These are phyloP conservation scores for Limtongozyma cylindracea DNA, from an alignment of 805 yeast species.

Conservation along the genomic window DNA sequence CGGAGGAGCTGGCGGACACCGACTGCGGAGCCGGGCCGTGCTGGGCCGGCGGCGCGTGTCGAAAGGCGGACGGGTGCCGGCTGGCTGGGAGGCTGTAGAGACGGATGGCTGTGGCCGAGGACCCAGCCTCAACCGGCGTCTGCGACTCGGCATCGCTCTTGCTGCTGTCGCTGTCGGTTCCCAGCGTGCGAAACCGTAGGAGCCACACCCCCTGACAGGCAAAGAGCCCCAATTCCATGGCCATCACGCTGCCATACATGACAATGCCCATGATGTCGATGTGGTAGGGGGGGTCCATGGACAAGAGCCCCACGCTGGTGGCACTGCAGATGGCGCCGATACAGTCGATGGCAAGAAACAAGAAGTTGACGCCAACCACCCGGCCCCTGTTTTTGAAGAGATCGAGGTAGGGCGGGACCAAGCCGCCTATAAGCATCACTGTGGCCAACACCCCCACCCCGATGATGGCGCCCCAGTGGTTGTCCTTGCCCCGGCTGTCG, in stretches of 20 bases:
- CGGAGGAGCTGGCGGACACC: no score
- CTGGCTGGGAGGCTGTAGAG: no score
- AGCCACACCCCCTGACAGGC: slow-evolving; percentile 20
- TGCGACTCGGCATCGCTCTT: no score
- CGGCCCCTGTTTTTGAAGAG: slow-evolving; percentile 54
- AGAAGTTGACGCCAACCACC: slow-evolving; percentile 74
- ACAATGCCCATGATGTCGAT: slow-evolving; percentile 57
- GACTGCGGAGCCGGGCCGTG: no score
- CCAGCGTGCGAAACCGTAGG: no score
- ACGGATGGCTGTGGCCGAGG: no score
- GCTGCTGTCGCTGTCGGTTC: no score
- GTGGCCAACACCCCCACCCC: slow-evolving; percentile 72
- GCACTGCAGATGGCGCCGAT: slow-evolving; percentile 62
- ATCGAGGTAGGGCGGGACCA: slow-evolving; percentile 78
- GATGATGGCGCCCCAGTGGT: slow-evolving; percentile 71
- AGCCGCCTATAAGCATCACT: slow-evolving; percentile 46
- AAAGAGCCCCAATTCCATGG: slow-evolving; percentile 56
- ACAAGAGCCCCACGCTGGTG: slow-evolving; percentile 22
- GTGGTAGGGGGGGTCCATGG: no score
- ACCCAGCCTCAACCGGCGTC: no score
- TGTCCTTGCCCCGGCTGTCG: slow-evolving; percentile 18
- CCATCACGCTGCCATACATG: slow-evolving; percentile 49
- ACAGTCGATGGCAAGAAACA: slow-evolving; percentile 53
- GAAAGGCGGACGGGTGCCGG: no score
- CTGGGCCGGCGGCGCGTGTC: no score